phyloP scores from a whole-genome alignment of 208 protist species.

The Trypanosoma platydactyli region DNA sequence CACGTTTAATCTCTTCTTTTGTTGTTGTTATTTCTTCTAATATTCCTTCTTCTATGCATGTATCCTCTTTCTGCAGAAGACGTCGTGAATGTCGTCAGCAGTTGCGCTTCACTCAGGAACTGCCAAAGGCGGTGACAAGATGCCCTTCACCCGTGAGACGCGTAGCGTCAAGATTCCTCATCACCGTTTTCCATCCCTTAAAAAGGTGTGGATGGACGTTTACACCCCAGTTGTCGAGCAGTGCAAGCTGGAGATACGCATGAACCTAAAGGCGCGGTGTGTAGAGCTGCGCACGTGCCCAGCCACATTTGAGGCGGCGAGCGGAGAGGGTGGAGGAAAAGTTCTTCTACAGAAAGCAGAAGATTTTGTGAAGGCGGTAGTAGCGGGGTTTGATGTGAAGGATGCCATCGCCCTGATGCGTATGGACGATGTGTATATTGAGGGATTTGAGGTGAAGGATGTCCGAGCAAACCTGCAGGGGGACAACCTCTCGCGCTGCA shows the following conservation, averaged over 20 bases:
- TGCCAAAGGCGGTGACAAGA: neutral
- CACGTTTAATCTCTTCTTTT: neutral
- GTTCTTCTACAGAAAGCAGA: conserved; percentile 95
- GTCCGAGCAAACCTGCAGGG: conserved; percentile 92
- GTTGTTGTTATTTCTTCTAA: conserved; percentile 17
- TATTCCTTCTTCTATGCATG: conserved; percentile 8
- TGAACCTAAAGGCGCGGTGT: conserved; percentile 95
- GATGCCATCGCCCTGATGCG: conserved; percentile 99
- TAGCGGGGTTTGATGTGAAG: conserved; percentile 95
- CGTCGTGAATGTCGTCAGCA: conserved; percentile 8
- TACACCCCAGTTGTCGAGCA: conserved; percentile 99
- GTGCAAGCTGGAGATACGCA: conserved; percentile 98
- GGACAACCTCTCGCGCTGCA: conserved; percentile 96
- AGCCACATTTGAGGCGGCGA: conserved; percentile 70
- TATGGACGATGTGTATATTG: conserved; percentile 99
- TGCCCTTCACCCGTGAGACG: conserved; percentile 59
- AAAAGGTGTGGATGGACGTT: conserved; percentile 98
- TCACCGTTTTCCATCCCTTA: conserved; percentile 97
- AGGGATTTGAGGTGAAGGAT: conserved; percentile 99
- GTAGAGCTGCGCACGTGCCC: conserved; percentile 95
- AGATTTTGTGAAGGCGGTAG: conserved; percentile 98
- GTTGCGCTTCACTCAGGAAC: neutral
- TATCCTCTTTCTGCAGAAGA: neutral
- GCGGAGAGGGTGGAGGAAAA: conserved; percentile 35
- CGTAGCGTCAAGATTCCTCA: conserved; percentile 93